A percentile compares a stretch with the other conserved stretches of the same genome.
These are phyloP conservation scores for Priceomyces haplophilus DNA, from an alignment of 805 yeast species.

Conservation along the genomic window DNA sequence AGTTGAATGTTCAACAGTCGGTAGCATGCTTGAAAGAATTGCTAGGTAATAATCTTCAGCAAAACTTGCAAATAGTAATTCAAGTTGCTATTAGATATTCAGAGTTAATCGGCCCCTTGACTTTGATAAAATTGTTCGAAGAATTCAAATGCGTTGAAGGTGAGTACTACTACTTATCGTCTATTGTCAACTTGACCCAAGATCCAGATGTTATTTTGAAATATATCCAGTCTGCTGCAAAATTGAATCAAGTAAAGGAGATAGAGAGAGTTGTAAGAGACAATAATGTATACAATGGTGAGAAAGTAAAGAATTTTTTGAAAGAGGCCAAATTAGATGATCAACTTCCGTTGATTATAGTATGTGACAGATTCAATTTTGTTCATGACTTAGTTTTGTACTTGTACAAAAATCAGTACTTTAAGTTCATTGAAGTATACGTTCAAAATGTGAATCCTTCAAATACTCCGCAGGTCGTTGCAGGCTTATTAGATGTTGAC, in stretches of 20 bases:
- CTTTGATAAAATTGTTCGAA: constrained; percentile 86
- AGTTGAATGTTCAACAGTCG: constrained; percentile 90
- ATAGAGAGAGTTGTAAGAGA: constrained; percentile 94
- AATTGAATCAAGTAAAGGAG: constrained; percentile 85
- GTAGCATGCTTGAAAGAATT: constrained; percentile 83
- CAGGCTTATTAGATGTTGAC: constrained; percentile 94
- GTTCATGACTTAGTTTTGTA: constrained; percentile 92
- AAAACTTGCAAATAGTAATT: constrained; percentile 86
- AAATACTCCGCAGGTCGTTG: constrained; percentile 94
- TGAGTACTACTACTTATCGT: constrained; percentile 86
- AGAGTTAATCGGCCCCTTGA: constrained; percentile 83
- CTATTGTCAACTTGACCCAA: constrained; percentile 89
- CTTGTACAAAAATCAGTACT: constrained; percentile 91
- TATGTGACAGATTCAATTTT: constrained; percentile 87
- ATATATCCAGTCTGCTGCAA: constrained; percentile 92
- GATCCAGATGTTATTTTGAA: constrained; percentile 95
- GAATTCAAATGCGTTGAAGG: constrained; percentile 92
- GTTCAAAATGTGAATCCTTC: constrained; percentile 97
- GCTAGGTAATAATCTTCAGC: constrained; percentile 72
- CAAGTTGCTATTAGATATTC: constrained; percentile 97
- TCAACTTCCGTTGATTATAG: constrained; percentile 93
- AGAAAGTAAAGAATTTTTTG: constrained; percentile 93
- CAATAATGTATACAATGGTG: constrained; percentile 92
- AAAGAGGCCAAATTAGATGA: constrained; percentile 92
- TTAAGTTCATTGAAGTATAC: constrained; percentile 95